Conservation (phyloP, 2,329 filamentous ascomycete species). For the Curvularia verruculosa region DNA sequence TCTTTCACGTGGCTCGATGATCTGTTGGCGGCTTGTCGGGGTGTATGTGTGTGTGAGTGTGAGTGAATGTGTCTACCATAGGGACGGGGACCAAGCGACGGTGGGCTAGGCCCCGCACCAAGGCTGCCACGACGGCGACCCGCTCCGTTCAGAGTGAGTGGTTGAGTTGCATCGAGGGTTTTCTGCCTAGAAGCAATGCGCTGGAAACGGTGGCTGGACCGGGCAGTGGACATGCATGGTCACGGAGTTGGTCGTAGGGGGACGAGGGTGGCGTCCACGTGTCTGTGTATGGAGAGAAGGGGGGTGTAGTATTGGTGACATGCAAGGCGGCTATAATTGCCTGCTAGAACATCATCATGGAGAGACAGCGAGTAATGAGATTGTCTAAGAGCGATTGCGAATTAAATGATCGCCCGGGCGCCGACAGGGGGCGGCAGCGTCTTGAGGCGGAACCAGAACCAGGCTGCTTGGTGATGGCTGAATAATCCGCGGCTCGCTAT, state of each 20-base stretch:
- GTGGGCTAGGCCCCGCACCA: neutral
- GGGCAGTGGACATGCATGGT: neutral
- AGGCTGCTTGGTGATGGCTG: slow-evolving; percentile 44
- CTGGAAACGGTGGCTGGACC: neutral
- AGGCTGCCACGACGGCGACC: neutral
- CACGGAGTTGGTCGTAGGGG: neutral
- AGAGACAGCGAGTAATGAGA: neutral
- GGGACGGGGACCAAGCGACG: neutral
- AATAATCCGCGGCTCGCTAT: slow-evolving; percentile 27
- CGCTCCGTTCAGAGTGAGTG: neutral
- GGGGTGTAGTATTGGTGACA: neutral
- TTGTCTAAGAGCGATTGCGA: neutral
- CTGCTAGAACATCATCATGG: neutral
- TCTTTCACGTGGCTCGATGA: neutral
- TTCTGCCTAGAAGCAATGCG: too few species aligned
- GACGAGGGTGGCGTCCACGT: neutral
- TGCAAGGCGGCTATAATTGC: neutral
- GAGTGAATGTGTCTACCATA: neutral
- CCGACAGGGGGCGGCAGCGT: neutral
- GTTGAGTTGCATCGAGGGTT: neutral
- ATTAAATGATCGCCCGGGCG: neutral
- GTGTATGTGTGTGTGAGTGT: neutral
- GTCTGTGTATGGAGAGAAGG: neutral
- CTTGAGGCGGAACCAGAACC: neutral
- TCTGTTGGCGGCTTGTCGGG: neutral